Percentiles rank a stretch among this genome's conserved stretches.
phyloP scores from a whole-genome alignment of 306 rosid species.

The Trifolium subterraneum region DNA sequence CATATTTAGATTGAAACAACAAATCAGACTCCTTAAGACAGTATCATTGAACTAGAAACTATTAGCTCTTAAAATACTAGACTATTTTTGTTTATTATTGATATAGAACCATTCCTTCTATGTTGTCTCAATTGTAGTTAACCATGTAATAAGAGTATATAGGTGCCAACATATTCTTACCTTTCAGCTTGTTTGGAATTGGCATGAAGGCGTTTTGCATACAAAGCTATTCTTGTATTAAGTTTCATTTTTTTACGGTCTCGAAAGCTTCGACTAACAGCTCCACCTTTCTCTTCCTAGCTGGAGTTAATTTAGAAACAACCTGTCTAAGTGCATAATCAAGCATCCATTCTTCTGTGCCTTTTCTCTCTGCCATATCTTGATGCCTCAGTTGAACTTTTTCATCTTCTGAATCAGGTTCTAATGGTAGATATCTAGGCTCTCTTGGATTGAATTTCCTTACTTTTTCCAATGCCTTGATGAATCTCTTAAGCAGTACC shows the following conservation, averaged over 20 bases:
- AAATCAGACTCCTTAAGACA: constrained; percentile 19
- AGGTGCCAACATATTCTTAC: constrained; percentile 28
- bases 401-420: constrained; percentile 64
- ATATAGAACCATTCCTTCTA: neutral
- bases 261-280: constrained; percentile 94
- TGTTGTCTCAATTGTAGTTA: constrained; percentile 25
- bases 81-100: constrained; percentile 9
- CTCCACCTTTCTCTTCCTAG: constrained; percentile 81
- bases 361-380: constrained; percentile 67
- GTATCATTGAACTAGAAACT: constrained; percentile 25
- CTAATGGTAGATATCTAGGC: constrained; percentile 60
- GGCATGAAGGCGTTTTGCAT: constrained; percentile 40
- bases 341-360: constrained; percentile 96
- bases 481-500: constrained; percentile 79
- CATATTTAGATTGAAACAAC: constrained; percentile 33
- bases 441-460: constrained; percentile 65
- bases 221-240: constrained; percentile 33
- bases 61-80: neutral
- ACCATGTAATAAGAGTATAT: neutral
- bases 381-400: constrained; percentile 72
- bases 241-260: constrained; percentile 53
- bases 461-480: constrained; percentile 81
- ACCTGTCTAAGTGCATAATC: constrained; percentile 88
- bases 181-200: constrained; percentile 36
- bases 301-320: constrained; percentile 81